Conservation (phyloP, 78 protist species). For the Dictyostelium capitatum region DNA sequence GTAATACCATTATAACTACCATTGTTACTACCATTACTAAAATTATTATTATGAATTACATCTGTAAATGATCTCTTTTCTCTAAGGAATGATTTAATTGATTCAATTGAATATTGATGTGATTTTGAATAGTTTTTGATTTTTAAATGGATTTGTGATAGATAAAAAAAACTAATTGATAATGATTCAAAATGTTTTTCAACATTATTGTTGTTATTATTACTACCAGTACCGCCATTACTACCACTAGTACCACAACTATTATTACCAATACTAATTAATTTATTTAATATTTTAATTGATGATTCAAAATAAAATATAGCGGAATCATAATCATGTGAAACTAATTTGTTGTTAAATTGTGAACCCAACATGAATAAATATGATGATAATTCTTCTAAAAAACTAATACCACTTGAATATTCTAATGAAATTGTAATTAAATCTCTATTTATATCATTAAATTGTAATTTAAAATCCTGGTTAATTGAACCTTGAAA, state of each 20-base stretch:
- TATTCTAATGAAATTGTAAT: neutral
- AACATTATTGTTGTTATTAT: neutral
- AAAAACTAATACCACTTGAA: neutral
- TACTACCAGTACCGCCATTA: no score
- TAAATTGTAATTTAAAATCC: slow-evolving; percentile 1
- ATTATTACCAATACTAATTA: neutral
- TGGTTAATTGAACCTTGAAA: neutral
- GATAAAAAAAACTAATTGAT: slow-evolving; percentile 2
- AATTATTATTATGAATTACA: neutral
- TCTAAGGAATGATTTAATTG: neutral
- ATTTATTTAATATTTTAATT: neutral
- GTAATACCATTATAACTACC: neutral
- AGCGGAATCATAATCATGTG: slow-evolving; percentile 14
- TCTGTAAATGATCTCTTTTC: slow-evolving; percentile 29
- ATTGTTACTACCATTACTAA: neutral
- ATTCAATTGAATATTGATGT: slow-evolving; percentile 23
- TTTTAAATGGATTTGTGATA: slow-evolving; percentile 20
- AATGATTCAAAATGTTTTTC: slow-evolving; percentile 11
- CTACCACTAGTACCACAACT: neutral
- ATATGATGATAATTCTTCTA: slow-evolving; percentile 14
- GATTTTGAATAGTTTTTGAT: neutral
- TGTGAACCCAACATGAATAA: slow-evolving; percentile 1
- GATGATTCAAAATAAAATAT: slow-evolving; percentile 8
- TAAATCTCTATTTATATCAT: slow-evolving; percentile 1
- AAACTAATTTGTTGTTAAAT: neutral